Evolutionary conservation across 129 eudicot genomes (phyloP).

Genomic region (Escallonia herrerae): DNA sequence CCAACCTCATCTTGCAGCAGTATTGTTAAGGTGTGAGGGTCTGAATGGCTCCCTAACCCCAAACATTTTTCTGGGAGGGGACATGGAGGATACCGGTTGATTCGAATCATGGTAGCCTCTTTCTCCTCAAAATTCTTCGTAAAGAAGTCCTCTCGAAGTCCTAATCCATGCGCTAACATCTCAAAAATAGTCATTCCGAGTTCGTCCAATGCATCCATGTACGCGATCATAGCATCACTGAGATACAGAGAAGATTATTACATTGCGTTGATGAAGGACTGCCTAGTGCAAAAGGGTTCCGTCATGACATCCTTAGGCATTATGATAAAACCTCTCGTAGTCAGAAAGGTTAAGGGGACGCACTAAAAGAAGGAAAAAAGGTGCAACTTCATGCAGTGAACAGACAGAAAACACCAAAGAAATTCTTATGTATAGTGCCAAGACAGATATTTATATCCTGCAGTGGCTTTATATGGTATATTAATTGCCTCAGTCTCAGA

Average conservation of each 20-base stretch:
- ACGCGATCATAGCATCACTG: conserved; percentile 16
- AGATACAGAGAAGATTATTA: background rate
- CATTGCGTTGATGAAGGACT: no score
- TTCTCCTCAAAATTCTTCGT: conserved; percentile 14
- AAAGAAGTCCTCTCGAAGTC: conserved; percentile 18
- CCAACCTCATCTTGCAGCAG: conserved; percentile 27
- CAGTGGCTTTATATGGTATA: no score
- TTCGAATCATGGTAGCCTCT: conserved; percentile 17
- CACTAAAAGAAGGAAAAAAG: background rate
- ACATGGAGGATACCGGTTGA: conserved; percentile 23
- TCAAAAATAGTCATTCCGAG: conserved; percentile 14
- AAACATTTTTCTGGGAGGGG: conserved; percentile 22
- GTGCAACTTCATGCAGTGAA: no score
- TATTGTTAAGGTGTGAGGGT: conserved; percentile 25
- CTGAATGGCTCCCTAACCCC: conserved; percentile 28
- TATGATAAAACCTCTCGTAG: background rate
- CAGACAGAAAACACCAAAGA: no score
- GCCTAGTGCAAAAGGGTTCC: no score
- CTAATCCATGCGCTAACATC: conserved; percentile 26
- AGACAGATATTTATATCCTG: no score
- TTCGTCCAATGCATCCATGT: conserved; percentile 25
- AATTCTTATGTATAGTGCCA: no score
- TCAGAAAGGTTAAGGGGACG: background rate
- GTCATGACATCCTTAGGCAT: background rate
- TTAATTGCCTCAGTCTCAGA: no score